Base-by-base conservation (phyloP, 805 yeast genomes). In the Candida sanyiensis region DNA sequence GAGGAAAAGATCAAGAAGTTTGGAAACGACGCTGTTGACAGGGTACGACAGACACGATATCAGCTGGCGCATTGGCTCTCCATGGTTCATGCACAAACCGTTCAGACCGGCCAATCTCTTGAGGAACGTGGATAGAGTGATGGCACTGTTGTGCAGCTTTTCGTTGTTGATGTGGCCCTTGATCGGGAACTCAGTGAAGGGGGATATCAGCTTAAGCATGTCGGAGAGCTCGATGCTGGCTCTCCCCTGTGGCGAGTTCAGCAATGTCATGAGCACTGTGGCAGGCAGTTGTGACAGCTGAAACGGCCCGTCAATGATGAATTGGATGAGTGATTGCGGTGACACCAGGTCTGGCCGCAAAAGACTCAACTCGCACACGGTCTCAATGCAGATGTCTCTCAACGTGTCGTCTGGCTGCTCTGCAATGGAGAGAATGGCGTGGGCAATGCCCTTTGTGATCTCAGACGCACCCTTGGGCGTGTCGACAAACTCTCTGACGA, bases 101-200 rank as follows among this genome's bases (percentile, higher is more conserved):
- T 80, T 69, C 9, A 88, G 52, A 0, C 98, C 99, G 10, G 83
- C 69, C 77, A 90, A 81, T 24, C 77, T 70, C 44, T 85, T 83
- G 35, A 90, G 59, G 18, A 85, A 62, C 4, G 72, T 56, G 0
- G 83, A 62, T 2, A 90, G 57, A 7, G 86, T 65, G 30, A 73
- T 68, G 0, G 88, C 75, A 11, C 77, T 64, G 42, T 70, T 72
- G 41, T 80, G 82, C 21, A 87, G 62, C 46, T 70, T 75, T 27
- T 75, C 80, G 21, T 66, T 59, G 41, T 70, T 70, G 21, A 69
- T 55, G 37, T 73, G 73, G 7, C 69, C 65, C 38, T 65, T 65
- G 15, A 63, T 61, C 27, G 73, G 78, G 13, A 73, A 62, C 29
- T 80, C 88, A 12, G 93, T 77, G 50, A 84, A 83, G n/a, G 83